Base-by-base conservation (phyloP, 306 rosid genomes). In the Prunus mume region DNA sequence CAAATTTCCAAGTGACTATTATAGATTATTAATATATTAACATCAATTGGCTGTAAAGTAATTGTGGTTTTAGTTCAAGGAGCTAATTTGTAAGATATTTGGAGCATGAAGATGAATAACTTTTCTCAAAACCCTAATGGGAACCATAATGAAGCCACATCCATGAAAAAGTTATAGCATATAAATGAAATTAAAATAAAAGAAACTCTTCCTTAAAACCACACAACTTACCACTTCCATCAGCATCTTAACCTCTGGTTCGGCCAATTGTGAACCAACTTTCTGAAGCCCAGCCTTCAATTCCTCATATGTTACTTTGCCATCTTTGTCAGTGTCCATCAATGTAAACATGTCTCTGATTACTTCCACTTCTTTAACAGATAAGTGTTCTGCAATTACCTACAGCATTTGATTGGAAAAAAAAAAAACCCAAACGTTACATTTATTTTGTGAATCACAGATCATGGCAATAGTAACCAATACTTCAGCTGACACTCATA, bases 351-450 rank as follows among this genome's bases (percentile, higher is more conserved):
- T 96, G 77, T 96, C 99, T 83, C 79, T 92, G 79, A 96, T 96
- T 82, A 96, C 92, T 87, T 96, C 99, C 60, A 96, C 99, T 86
- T 96, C 99, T 85, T 92, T 96, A 58, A 92, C 87, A 62, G 99
- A 90, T 66, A 96, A 89, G 88, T 96, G 99, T 73, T 92, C 96
- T 4, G 99, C 99, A 68, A 96, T 96, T 62, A 96, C 99, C 99
- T 96, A 84, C 64, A 89, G 18, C 55, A 77, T 58, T 83, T 75
- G 24, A 76, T 81, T 75, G 50, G 79, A 77, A 51, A 71, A 83
- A 67, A 14, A 57, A 32, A 13, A 20, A 17, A 27, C 61, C 19
- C 38, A 71, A 77, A 81, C 65, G 78, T 58, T 45, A 67, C 43
- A 67, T 65, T 38, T 58, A 9, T 43, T 19, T 41, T 3, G 20